Base-by-base conservation (phyloP, 2,329 filamentous ascomycete species). In the Fusarium nematophilum region DNA sequence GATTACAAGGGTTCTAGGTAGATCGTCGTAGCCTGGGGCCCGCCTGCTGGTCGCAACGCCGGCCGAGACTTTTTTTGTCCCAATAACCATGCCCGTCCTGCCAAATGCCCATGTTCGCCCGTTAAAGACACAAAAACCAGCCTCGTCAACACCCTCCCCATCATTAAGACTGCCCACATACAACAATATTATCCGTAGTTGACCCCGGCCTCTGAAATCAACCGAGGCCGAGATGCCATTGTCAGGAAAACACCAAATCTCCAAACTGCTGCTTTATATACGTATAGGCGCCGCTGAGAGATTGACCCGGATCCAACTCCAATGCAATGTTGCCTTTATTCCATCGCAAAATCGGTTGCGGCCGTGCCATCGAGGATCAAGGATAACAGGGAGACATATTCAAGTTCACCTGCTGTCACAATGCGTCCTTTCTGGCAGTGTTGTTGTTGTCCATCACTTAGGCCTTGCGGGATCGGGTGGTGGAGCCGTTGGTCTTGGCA, bases 401-500 rank as follows among this genome's bases (percentile, higher is more conserved):
- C n/a, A 30, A 49, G 42, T 33, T 26, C 40, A n/a, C 14, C 40
- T 43, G n/a, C 27, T 30, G 34, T 23, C 13, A 17, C 42, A 18
- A 15, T 14, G 30, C 23, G 21, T 30, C 30, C 14, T 25, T 9
- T 14, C 43, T 37, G 42, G 36, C 15, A 39, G 30, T 27, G 25
- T 37, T 27, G 25, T 37, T 27, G 34, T 31, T 27, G 13, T 37
- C 38, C 39, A 33, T 34, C 40, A 40, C 50, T 69, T 75, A 78
- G 48, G 89, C 89, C 83, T 91, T 91, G 72, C 89, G 86, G 65
- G 87, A 90, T 67, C 89, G 83, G 42, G 88, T 87, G 53, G 83
- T 82, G 59, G 82, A 77, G 63, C 86, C 87, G 71, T 84, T 89
- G 65, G 83, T 75, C 78, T 83, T 84, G 65, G 78, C 76, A 39